Conservation (phyloP, 768 basidiomycete species). For the Boletus fagicola region DNA sequence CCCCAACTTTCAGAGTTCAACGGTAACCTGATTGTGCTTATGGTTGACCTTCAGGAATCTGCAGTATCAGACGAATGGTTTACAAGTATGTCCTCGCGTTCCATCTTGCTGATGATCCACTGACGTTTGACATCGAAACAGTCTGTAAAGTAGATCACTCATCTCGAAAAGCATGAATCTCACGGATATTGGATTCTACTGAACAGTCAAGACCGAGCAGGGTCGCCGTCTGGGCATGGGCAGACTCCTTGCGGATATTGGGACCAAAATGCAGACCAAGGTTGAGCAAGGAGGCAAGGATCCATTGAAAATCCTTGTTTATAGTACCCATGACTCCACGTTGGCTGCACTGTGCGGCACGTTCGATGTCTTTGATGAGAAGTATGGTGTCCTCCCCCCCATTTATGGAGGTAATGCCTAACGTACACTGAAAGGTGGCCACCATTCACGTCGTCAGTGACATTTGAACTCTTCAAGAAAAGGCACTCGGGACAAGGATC, state of each 20-base stretch:
- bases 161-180: neutral
- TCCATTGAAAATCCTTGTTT: slow-evolving; percentile 62
- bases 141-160: slow-evolving; percentile 23
- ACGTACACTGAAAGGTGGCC: slow-evolving; percentile 53
- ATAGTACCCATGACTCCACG: slow-evolving; percentile 71
- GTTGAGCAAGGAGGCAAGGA: slow-evolving; percentile 43
- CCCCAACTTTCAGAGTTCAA: neutral
- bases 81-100: slow-evolving; percentile 40
- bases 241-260: slow-evolving; percentile 61
- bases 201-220: slow-evolving; percentile 67
- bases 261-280: slow-evolving; percentile 62
- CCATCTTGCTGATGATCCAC: neutral
- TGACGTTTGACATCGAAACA: slow-evolving; percentile 10
- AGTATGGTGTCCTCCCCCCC: slow-evolving; percentile 38
- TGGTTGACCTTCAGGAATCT: slow-evolving; percentile 46
- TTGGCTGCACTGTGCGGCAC: slow-evolving; percentile 63
- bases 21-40: neutral
- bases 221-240: slow-evolving; percentile 78
- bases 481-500: slow-evolving; percentile 4
- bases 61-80: slow-evolving; percentile 83
- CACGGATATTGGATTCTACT: slow-evolving; percentile 10
- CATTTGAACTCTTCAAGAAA: slow-evolving; percentile 69
- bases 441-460: slow-evolving; percentile 69
- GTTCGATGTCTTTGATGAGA: slow-evolving; percentile 70
- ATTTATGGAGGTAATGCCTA: neutral